Percentiles rank a stretch among this genome's conserved stretches.
phyloP scores from a whole-genome alignment of 495 filamentous ascomycete genomes.

The Tuber brumale region DNA sequence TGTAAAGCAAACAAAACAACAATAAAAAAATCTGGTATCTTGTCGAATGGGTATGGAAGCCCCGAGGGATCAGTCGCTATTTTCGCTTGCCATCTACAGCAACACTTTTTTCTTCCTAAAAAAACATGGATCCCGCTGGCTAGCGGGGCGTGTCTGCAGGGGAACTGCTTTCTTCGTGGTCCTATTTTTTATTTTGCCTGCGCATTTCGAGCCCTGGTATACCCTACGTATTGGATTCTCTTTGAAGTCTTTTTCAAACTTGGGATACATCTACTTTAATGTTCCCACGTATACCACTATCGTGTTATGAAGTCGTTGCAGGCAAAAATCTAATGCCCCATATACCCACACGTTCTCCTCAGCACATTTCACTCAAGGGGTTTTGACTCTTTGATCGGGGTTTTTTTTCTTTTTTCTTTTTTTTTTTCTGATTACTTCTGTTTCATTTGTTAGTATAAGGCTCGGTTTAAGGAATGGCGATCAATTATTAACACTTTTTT shows the following conservation, averaged over 20 bases:
- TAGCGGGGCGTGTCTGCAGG: not conserved
- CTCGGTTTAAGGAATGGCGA: conserved; percentile 41
- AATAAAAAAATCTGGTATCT: not conserved
- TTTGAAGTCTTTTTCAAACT: not conserved
- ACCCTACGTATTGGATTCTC: not conserved
- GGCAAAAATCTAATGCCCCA: conserved; percentile 1
- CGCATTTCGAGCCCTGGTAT: not conserved
- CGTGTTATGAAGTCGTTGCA: not conserved
- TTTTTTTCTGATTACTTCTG: conserved; percentile 10
- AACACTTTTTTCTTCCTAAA: not conserved
- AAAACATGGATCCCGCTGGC: not conserved
- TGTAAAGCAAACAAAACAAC: not conserved
- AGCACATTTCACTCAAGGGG: not conserved
- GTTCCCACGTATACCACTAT: not conserved
- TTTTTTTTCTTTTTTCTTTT: conserved; percentile 1
- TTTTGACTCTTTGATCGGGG: not conserved
- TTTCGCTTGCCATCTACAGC: not conserved
- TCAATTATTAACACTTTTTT: conserved; percentile 35
- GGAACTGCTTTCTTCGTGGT: not conserved
- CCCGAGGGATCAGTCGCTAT: not conserved
- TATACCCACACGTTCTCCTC: conserved; percentile 1
- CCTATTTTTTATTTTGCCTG: not conserved
- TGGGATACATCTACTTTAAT: not conserved
- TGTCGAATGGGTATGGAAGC: not conserved
- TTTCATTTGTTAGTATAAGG: conserved; percentile 39